A percentile compares a stretch with the other conserved stretches of the same genome.
These are phyloP conservation scores for Kluyveromyces lactis DNA, from an alignment of 805 yeast genomes.

Conservation along the genomic window DNA sequence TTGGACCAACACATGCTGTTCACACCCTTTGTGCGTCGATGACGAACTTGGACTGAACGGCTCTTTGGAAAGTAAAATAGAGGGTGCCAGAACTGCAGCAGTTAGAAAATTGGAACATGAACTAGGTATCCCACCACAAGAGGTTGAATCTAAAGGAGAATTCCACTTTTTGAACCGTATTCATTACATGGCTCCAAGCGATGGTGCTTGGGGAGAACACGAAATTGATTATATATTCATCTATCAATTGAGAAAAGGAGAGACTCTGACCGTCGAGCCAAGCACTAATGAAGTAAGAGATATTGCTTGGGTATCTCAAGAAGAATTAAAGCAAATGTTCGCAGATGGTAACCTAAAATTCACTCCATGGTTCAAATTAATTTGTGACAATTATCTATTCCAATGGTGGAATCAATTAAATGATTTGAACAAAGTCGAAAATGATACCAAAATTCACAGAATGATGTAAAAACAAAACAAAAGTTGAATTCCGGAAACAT, in stretches of 20 bases:
- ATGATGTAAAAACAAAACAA: slow-evolving; percentile 25
- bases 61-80: slow-evolving; percentile 49
- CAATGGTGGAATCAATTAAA: slow-evolving; percentile 87
- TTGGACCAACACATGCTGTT: slow-evolving; percentile 99
- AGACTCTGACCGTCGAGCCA: slow-evolving; percentile 40
- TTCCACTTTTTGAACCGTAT: slow-evolving; percentile 87
- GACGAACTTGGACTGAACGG: slow-evolving; percentile 60
- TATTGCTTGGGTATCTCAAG: slow-evolving; percentile 59
- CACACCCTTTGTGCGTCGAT: slow-evolving; percentile 86
- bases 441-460: slow-evolving; percentile 31
- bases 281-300: slow-evolving; percentile 85
- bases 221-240: slow-evolving; percentile 93
- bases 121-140: slow-evolving; percentile 62
- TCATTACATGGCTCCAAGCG: slow-evolving; percentile 83
- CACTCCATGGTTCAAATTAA: slow-evolving; percentile 97
- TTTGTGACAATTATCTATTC: slow-evolving; percentile 84
- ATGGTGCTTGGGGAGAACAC: slow-evolving; percentile 92
- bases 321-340: slow-evolving; percentile 70
- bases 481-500: no score
- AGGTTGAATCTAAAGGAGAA: slow-evolving; percentile 50
- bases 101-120: slow-evolving; percentile 89
- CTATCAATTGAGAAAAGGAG: slow-evolving; percentile 44
- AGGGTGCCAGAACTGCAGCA: slow-evolving; percentile 83
- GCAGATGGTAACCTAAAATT: slow-evolving; percentile 55
- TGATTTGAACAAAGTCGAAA: slow-evolving; percentile 41